Percentiles rank a stretch among this genome's conserved stretches.
Conservation (phyloP, 2,329 filamentous ascomycete species). For the Scleromitrula shiraiana region DNA sequence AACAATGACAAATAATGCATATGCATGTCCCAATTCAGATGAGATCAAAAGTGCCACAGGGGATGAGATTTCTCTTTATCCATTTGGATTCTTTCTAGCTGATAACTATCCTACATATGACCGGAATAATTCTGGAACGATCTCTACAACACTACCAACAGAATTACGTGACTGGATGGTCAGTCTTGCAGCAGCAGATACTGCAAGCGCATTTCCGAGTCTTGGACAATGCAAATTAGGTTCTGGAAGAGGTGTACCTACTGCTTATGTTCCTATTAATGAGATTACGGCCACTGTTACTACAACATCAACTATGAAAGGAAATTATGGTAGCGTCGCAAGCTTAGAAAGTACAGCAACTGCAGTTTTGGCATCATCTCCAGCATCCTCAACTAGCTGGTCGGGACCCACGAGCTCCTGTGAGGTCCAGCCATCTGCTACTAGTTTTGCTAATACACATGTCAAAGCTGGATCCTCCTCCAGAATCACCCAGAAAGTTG, state of each 20-base stretch:
- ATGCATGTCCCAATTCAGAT: conserved; percentile 3
- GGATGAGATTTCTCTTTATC: conserved; percentile 8
- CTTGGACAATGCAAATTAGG: conserved; percentile 10
- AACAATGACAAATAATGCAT: background rate
- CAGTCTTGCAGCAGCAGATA: conserved; percentile 3
- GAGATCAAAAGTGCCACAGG: background rate
- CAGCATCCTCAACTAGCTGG: background rate
- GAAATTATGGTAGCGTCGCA: background rate
- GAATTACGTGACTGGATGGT: conserved; percentile 11
- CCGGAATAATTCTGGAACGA: conserved; percentile 1
- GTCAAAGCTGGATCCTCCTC: background rate
- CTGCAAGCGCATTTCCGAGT: background rate
- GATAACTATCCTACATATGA: conserved; percentile 5
- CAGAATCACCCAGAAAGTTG: background rate
- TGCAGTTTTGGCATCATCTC: background rate
- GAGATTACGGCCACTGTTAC: conserved; percentile 1
- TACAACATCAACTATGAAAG: conserved; percentile 10
- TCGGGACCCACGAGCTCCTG: too few species aligned
- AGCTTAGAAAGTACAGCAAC: background rate
- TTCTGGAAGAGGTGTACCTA: conserved; percentile 10
- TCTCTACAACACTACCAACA: conserved; percentile 6
- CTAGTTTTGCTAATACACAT: background rate
- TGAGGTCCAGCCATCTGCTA: too few species aligned
- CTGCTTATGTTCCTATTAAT: conserved; percentile 13
- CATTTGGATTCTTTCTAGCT: conserved; percentile 9